Base-by-base conservation (phyloP, 495 filamentous ascomycete species). In the Xylaria scruposa region DNA sequence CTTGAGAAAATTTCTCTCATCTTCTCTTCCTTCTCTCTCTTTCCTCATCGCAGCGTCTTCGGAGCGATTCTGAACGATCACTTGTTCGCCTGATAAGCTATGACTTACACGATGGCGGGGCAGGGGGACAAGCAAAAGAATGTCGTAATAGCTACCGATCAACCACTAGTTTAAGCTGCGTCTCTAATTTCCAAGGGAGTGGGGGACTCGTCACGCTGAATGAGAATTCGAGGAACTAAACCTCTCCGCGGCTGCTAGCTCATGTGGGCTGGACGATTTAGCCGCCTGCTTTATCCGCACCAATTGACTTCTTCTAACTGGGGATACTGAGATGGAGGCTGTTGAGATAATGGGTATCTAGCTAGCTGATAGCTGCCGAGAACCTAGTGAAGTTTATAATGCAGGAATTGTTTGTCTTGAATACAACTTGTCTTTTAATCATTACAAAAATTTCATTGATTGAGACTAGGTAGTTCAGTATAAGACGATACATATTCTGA, bases 241-340 rank as follows among this genome's bases (percentile, higher is more conserved):
- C 59, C 21, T 40, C 36, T 15, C 59, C 26, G 40, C 61, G 38
- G 17, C 40, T 44, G 6, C 61, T 19, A 68, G 38, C 51, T 31
- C 49, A 56, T 54, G 69, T 71, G 62, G 61, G 40, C 38, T 31
- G 51, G 12, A 21, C 15, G 36, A 12, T 71, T 71, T 71, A 71
- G 31, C 70, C 70, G 70, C 38, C 31, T 44, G 24, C 13, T 71
- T 71, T 71, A 71, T 24, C 70, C 70, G 70, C 61, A 31, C 70
- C 70, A 71, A 66, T 71, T 17, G 51, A 66, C 49, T 70, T 12
- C 40, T 60, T 38, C 51, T 69, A n/a, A 42, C 36, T 38, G 0
- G 8, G 36, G 44, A 46, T 46, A n/a, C 1, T 15, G 36, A 6
- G 33, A 58, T 58, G 51, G 33, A 33, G 1, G n/a, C 31, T 49